Base-by-base conservation (phyloP, 257 asterid genomes). In the Cynanchum wilfordii region DNA sequence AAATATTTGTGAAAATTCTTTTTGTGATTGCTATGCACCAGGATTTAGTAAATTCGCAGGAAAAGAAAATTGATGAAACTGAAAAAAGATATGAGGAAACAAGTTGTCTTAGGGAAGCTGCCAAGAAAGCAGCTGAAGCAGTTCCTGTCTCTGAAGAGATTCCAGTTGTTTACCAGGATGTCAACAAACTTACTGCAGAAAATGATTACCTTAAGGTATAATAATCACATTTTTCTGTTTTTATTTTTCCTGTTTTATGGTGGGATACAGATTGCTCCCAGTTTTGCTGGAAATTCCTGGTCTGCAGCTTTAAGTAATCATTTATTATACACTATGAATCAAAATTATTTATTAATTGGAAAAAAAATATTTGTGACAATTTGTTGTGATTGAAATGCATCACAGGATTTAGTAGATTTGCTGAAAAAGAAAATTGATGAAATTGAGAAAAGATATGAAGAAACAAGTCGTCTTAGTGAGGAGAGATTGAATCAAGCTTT, bases 161-260 rank as follows among this genome's bases (percentile, higher is more conserved):
- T 67, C 81, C 88, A 5, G 83, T 83, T 77, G 24, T 84, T 49
- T 89, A 87, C 82, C 80, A 83, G 64, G 94, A 83, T 71, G 83
- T 86, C 70, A 70, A 68, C 70, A 83, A 84, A 75, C 83, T 92
- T 75, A 77, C 86, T 60, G 79, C 87, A 75, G 97, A 92, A 88
- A 92, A 92, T 73, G 91, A 88, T 79, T 85, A 78, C 82, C 90
- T 92, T 75, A 90, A 87, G 95, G 97, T 89, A 78, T 70, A 79
- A 51, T 66, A 69, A 62, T 54, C 56, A 56, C n/a, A 15, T 24
- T 66, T 49, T 49, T 11, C 6, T 9, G 6, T 40, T 63, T 10
- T 0, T 60, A 27, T 29, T 13, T 29, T 24, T 68, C 11, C 5
- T 30, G 47, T 7, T 42, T 42, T 42, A 42, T 10, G 47, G 10